These are phyloP conservation scores for Russula compacta DNA, from an alignment of 768 basidiomycete species.

Conservation along the genomic window DNA sequence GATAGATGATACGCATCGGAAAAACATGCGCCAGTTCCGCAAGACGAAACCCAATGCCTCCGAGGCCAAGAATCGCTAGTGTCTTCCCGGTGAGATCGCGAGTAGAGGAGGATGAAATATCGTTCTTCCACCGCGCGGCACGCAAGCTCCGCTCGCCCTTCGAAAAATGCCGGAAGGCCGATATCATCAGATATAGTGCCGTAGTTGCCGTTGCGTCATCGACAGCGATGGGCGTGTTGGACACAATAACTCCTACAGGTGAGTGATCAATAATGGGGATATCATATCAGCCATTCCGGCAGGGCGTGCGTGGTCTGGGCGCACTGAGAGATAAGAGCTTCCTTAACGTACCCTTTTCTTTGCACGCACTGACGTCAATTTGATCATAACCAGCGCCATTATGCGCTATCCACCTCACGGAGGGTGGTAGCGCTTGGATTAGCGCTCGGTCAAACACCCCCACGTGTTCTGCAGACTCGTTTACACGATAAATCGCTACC, in stretches of 20 bases:
- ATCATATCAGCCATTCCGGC: neutral
- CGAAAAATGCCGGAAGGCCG: conserved; percentile 66
- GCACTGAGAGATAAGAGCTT: neutral
- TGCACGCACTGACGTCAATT: conserved; percentile 70
- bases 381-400: conserved; percentile 92
- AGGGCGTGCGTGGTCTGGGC: neutral
- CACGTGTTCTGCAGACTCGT: conserved; percentile 51
- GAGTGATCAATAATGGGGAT: neutral
- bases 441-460: conserved; percentile 78
- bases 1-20: conserved; percentile 85
- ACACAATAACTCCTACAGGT: conserved; percentile 57
- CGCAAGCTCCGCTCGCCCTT: conserved; percentile 50
- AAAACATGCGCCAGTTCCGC: conserved; percentile 69
- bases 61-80: conserved; percentile 65
- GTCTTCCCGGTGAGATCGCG: conserved; percentile 64
- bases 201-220: conserved; percentile 89
- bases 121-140: conserved; percentile 51
- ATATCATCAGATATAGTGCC: conserved; percentile 73
- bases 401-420: conserved; percentile 81
- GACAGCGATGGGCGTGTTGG: conserved; percentile 86
- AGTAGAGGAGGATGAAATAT: conserved; percentile 36
- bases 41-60: conserved; percentile 65
- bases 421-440: conserved; percentile 53
- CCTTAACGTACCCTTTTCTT: conserved; percentile 44
- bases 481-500: conserved; percentile 74